Evolutionary conservation across 1,284 basidiomycete species (phyloP).

Genomic region (Gastroboletus turbinatus): DNA sequence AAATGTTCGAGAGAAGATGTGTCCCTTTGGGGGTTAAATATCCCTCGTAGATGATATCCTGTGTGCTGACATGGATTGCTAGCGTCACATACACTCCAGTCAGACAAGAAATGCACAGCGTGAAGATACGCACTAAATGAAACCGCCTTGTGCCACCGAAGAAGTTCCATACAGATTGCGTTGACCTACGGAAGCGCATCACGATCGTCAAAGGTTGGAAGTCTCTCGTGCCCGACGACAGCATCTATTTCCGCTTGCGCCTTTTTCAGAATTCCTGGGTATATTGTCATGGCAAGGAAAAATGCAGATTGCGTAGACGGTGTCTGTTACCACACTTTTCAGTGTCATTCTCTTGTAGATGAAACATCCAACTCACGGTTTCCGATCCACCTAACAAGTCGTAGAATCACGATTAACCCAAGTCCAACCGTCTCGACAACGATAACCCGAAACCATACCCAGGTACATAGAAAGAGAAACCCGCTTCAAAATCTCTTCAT

Average conservation of each 20-base stretch:
- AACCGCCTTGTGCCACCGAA: constrained; percentile 17
- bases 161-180: not conserved
- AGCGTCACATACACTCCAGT: constrained; percentile 17
- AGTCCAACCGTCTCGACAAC: not conserved
- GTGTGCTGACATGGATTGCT: constrained; percentile 36
- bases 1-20: constrained; percentile 20
- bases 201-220: no score
- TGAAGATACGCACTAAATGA: constrained; percentile 9
- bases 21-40: constrained; percentile 41
- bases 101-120: not conserved
- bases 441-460: constrained; percentile 9
- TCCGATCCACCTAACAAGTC: constrained; percentile 22
- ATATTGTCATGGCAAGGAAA: no score
- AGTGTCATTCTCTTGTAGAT: constrained; percentile 12
- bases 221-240: no score
- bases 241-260: no score
- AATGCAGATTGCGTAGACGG: no score
- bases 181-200: no score
- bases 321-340: not conserved
- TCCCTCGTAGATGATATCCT: constrained; percentile 36
- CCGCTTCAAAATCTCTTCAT: constrained; percentile 17
- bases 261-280: no score
- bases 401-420: not conserved
- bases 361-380: constrained; percentile 2
- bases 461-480: constrained; percentile 14